Conservation (phyloP, 2,329 filamentous ascomycete genomes). For the Botrytis tulipae region DNA sequence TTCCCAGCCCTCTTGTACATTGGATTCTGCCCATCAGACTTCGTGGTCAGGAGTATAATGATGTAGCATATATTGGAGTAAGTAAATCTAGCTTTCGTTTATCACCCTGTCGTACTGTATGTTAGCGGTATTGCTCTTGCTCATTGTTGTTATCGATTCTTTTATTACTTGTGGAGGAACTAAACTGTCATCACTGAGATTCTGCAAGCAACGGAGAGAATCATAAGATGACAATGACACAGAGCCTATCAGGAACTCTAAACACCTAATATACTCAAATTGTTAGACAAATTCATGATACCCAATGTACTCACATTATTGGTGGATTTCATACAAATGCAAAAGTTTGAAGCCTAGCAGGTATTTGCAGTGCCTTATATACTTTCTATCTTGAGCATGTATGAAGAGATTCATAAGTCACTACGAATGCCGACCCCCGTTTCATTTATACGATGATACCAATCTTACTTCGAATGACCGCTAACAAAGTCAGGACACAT, state of each 20-base stretch:
- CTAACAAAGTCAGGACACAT: slow-evolving; percentile 59
- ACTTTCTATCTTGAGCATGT: not conserved
- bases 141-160: not conserved
- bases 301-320: not conserved
- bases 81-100: slow-evolving; percentile 40
- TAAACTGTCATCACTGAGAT: not conserved
- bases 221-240: not conserved
- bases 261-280: not conserved
- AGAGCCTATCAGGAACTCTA: not conserved
- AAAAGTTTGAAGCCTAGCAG: not conserved
- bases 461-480: not conserved
- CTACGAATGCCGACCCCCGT: not conserved
- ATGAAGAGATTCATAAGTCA: not conserved
- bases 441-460: not conserved
- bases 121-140: not conserved
- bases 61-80: slow-evolving; percentile 83
- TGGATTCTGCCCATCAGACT: slow-evolving; percentile 79
- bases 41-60: slow-evolving; percentile 66
- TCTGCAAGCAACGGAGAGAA: not conserved
- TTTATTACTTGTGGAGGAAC: not conserved
- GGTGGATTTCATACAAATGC: not conserved
- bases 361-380: not conserved
- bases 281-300: not conserved
- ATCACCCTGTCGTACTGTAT: not conserved
- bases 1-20: slow-evolving; percentile 72